A percentile compares a stretch with the other conserved stretches of the same genome.
Conservation (phyloP, 2,329 filamentous ascomycete genomes). For the Chalaropsis ovoidea region DNA sequence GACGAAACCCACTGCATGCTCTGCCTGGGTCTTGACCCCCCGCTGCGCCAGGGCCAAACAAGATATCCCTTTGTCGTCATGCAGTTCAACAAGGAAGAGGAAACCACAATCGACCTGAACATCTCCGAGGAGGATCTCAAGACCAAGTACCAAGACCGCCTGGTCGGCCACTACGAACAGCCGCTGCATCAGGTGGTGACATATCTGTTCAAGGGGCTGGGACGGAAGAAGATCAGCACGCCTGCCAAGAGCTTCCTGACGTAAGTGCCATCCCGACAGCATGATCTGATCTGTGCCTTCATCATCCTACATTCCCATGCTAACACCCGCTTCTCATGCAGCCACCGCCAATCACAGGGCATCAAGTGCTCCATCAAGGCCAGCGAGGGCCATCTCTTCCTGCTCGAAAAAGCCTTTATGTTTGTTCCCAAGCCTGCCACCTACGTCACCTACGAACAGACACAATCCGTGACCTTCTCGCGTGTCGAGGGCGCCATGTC, state of each 20-base stretch:
- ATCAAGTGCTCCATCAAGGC: constrained; percentile 99
- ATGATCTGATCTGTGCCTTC: neutral
- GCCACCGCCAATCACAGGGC: constrained; percentile 83
- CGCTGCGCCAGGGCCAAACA: constrained; percentile 91
- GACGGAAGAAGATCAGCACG: constrained; percentile 87
- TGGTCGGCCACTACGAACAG: constrained; percentile 83
- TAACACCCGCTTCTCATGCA: constrained; percentile 28
- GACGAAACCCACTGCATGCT: constrained; percentile 94
- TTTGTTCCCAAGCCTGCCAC: constrained; percentile 98
- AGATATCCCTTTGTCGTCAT: constrained; percentile 97
- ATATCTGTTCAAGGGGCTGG: constrained; percentile 87
- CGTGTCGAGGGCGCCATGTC: constrained; percentile 90
- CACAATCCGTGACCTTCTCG: constrained; percentile 85
- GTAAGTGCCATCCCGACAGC: constrained; percentile 34
- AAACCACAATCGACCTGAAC: constrained; percentile 92
- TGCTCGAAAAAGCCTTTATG: constrained; percentile 95
- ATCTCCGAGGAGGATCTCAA: constrained; percentile 83
- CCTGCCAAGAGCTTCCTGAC: constrained; percentile 90
- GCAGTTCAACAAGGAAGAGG: constrained; percentile 97
- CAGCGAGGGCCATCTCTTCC: constrained; percentile 94
- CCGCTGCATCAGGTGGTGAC: constrained; percentile 88
- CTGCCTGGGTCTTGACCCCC: constrained; percentile 86
- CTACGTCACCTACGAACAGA: constrained; percentile 92
- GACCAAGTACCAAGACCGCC: constrained; percentile 76
- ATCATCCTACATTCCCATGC: constrained; percentile 1